Evolutionary conservation across 2,329 filamentous ascomycete genomes (phyloP), one percentile per base, ranked within the genome.

Genomic region (Verticillium nonalfalfae): DNA sequence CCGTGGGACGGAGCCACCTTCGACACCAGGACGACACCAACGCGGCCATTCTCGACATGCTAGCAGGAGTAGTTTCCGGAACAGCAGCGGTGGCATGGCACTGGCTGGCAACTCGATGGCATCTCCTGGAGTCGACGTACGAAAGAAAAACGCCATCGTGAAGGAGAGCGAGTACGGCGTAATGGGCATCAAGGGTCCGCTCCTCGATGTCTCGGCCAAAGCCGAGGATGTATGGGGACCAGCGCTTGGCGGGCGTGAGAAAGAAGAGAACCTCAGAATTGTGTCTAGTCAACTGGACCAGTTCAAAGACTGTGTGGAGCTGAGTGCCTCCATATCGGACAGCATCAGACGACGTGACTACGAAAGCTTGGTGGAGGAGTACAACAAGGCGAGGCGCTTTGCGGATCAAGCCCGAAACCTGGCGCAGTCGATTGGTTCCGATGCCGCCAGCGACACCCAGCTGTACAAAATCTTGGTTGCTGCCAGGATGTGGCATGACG

Each of bases 211-310:
- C 11, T 92, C 91, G 1, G 90, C 93, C 63, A 97, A 97, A 74
- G 95, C 94, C 0, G 93, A 98, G 74, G 95, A 99, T 70, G 90
- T 99, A 9, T 99, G 96, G 93, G 95, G 95, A 0, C 95, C 95
- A 2, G 94, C 95, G 1, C 76, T 99, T 40, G 92, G 93, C 57
- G 95, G 95, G 3, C 87, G 91, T 34, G 93, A 98, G 68, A 93
- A 94, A 71, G 95, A 98, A 70, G 90, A 93, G 71, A 89, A 89
- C 64, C 80, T 99, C 60, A 96, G 93, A 73, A 83, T 85, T 0
- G 86, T 97, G 9, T 82, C 93, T 26, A 83, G 84, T 9, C 87
- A 89, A 14, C 81, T 99, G 57, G 90, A 95, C 64, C 87, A 87
- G 64, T 90, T 95, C 72, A 89, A 88, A 63, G 89, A 90, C 38